A percentile compares a stretch with the other conserved stretches of the same genome.
These are phyloP conservation scores for Cercospora sp. DNA, from an alignment of 2,329 filamentous ascomycete species.

Conservation along the genomic window DNA sequence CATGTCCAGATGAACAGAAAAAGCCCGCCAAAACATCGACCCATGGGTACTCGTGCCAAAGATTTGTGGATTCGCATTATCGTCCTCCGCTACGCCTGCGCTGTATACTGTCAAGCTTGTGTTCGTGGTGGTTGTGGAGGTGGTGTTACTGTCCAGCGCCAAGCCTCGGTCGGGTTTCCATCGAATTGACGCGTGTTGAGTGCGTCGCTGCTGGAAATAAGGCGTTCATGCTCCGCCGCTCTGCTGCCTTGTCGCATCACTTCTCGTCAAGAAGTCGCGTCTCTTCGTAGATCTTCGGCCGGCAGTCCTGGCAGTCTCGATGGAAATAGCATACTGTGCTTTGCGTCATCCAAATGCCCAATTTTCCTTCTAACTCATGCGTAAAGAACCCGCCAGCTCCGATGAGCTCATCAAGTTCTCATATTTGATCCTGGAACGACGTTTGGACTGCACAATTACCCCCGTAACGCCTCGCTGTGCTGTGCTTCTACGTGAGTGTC, in stretches of 20 bases:
- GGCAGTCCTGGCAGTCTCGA: background rate
- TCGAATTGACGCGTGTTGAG: background rate
- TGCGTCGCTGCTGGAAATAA: background rate
- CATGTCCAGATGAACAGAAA: conserved; percentile 8
- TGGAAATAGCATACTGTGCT: background rate
- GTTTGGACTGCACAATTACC: conserved; percentile 12
- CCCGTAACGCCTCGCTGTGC: conserved; percentile 20
- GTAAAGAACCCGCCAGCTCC: background rate
- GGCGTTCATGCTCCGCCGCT: background rate
- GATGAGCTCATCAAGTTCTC: background rate
- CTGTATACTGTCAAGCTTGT: conserved; percentile 13
- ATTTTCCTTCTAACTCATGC: conserved; percentile 4
- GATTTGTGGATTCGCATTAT: conserved; percentile 8
- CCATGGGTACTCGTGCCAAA: conserved; percentile 11
- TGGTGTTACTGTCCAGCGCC: conserved; percentile 6
- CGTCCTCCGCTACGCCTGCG: conserved; percentile 14
- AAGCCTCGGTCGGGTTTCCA: conserved; percentile 5
- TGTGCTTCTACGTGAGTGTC: conserved; percentile 3
- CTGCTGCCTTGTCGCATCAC: background rate
- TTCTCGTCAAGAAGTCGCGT: background rate
- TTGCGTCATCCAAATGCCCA: background rate
- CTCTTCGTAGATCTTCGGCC: background rate
- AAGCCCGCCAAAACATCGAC: conserved; percentile 7
- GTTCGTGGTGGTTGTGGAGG: background rate
- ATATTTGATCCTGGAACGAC: conserved; percentile 5